Evolutionary conservation across 768 basidiomycete species (phyloP).

Genomic region (Mycena belliarum): DNA sequence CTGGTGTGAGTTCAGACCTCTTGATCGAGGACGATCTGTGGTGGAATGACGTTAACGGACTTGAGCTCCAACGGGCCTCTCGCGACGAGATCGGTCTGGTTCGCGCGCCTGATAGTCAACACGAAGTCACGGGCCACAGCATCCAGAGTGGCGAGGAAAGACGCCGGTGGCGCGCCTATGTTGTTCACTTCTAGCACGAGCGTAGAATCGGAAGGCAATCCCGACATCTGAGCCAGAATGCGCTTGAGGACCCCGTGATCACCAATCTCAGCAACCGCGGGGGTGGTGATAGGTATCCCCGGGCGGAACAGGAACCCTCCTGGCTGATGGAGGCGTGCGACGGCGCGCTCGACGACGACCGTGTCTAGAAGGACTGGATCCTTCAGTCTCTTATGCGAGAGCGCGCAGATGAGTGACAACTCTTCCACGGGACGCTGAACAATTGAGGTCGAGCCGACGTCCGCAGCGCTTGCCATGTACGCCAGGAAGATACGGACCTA

Average conservation of each 20-base stretch:
- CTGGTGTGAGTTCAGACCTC: constrained; percentile 13
- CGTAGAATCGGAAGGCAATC: constrained; percentile 4
- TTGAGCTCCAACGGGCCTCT: constrained; percentile 31
- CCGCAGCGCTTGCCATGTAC: constrained; percentile 11
- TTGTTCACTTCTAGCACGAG: constrained; percentile 17
- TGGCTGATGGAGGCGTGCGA: constrained; percentile 19
- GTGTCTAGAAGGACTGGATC: constrained; percentile 25
- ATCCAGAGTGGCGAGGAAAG: constrained; percentile 16
- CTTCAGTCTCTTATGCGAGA: constrained; percentile 24
- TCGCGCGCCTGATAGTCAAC: constrained; percentile 24
- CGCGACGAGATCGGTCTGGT: constrained; percentile 24
- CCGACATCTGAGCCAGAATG: not conserved
- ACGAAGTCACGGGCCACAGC: constrained; percentile 25
- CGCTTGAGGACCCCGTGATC: not conserved
- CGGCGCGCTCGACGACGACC: constrained; percentile 22
- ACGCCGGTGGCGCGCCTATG: constrained; percentile 13
- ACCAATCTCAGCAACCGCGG: not conserved
- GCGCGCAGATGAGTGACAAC: constrained; percentile 23
- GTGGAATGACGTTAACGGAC: constrained; percentile 25
- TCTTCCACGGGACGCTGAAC: constrained; percentile 20
- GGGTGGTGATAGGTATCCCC: not conserved
- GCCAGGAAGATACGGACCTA: constrained; percentile 21
- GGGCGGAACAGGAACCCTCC: constrained; percentile 25
- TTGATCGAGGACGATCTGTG: constrained; percentile 29
- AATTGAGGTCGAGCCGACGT: not conserved